Percentiles rank a stretch among this genome's conserved stretches.
These are phyloP conservation scores for Paraconiothyrium sp. DNA, from an alignment of 2,329 filamentous ascomycete genomes.

Conservation along the genomic window DNA sequence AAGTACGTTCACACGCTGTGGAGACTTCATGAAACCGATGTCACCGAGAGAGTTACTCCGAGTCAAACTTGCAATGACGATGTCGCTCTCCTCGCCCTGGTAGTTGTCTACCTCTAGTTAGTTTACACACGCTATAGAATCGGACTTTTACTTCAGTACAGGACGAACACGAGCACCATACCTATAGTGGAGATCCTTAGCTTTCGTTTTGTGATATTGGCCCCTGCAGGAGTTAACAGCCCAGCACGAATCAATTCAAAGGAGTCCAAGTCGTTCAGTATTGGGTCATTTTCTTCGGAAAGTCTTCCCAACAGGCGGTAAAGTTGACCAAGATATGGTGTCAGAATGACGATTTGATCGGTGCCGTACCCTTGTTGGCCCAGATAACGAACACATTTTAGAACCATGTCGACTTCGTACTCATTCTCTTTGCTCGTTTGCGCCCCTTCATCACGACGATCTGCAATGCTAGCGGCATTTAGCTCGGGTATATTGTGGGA, in stretches of 20 bases:
- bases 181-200: slow-evolving; percentile 75
- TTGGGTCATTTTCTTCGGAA: slow-evolving; percentile 66
- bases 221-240: slow-evolving; percentile 63
- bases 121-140: too few relatives aligned
- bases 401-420: slow-evolving; percentile 72
- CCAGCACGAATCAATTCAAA: slow-evolving; percentile 71
- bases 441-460: slow-evolving; percentile 60
- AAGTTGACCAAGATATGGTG: slow-evolving; percentile 77
- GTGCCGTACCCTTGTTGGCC: slow-evolving; percentile 76
- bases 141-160: not conserved
- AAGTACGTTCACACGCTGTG: slow-evolving; percentile 75
- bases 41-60: slow-evolving; percentile 71
- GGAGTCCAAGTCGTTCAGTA: slow-evolving; percentile 75
- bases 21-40: slow-evolving; percentile 75
- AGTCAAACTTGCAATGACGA: slow-evolving; percentile 74
- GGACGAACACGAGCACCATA: slow-evolving; percentile 48
- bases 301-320: slow-evolving; percentile 65
- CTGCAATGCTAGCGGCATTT: slow-evolving; percentile 53
- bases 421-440: slow-evolving; percentile 68
- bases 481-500: slow-evolving; percentile 68
- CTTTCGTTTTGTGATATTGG: slow-evolving; percentile 60
- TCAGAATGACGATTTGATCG: slow-evolving; percentile 72
- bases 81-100: slow-evolving; percentile 79
- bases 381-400: slow-evolving; percentile 72
- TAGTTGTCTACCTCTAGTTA: slow-evolving; percentile 69